Conservation (phyloP, 305 asterid genomes). For the Salvia sclarea region DNA sequence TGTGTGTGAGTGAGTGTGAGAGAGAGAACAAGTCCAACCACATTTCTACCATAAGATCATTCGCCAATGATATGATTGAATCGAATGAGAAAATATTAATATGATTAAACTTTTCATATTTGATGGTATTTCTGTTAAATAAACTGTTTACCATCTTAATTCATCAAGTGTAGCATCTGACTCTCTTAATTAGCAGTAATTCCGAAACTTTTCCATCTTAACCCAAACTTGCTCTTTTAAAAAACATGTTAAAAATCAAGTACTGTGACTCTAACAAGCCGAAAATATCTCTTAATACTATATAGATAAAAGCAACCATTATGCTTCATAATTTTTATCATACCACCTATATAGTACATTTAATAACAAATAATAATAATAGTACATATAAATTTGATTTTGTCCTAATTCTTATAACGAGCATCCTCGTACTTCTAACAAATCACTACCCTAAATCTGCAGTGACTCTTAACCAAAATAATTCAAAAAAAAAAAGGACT, state of each 20-base stretch:
- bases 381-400: not conserved
- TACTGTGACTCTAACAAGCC: not conserved
- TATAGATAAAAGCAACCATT: not conserved
- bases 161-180: not conserved
- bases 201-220: not conserved
- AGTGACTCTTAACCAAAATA: slow-evolving; percentile 3
- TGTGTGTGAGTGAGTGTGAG: no score
- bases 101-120: not conserved
- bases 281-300: not conserved
- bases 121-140: not conserved
- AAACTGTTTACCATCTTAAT: not conserved
- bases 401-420: not conserved
- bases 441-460: slow-evolving; percentile 27
- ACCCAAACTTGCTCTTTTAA: not conserved
- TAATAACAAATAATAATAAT: not conserved
- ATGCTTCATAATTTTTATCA: slow-evolving; percentile 1
- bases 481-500: no score
- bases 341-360: not conserved
- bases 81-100: not conserved
- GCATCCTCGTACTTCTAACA: slow-evolving; percentile 10
- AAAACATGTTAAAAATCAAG: not conserved
- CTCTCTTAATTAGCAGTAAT: not conserved
- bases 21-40: not conserved
- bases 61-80: not conserved
- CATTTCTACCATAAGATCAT: not conserved